Conservation (phyloP, 2,329 filamentous ascomycete species). For the Trichoderma sp. region DNA sequence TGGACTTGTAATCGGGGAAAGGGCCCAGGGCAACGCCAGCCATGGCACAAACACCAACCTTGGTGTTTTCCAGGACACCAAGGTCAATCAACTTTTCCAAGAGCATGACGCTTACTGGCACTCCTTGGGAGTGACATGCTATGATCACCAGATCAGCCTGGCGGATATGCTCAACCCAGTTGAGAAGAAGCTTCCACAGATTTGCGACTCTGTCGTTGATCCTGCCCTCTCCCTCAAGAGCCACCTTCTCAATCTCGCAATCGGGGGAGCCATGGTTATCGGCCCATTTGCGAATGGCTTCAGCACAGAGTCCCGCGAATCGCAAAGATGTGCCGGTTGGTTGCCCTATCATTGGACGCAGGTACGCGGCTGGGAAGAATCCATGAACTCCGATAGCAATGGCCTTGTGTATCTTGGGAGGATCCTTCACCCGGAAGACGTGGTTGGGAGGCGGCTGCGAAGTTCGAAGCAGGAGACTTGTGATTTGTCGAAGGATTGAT, state of each 20-base stretch:
- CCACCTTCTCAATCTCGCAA: constrained; percentile 87
- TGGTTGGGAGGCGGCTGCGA: constrained; percentile 65
- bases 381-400: constrained; percentile 94
- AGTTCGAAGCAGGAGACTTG: constrained; percentile 58
- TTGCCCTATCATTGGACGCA: constrained; percentile 90
- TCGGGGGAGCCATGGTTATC: constrained; percentile 71
- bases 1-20: constrained; percentile 87
- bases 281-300: constrained; percentile 82
- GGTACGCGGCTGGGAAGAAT: constrained; percentile 82
- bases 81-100: constrained; percentile 90
- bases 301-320: constrained; percentile 84
- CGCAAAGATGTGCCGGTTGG: constrained; percentile 93
- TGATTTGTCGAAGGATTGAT: constrained; percentile 69
- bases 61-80: constrained; percentile 74
- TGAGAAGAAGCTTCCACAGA: constrained; percentile 89
- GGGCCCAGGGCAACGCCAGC: constrained; percentile 93
- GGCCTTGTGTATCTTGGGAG: constrained; percentile 77
- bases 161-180: constrained; percentile 90
- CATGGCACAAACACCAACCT: constrained; percentile 84
- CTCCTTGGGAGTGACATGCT: constrained; percentile 94
- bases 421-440: constrained; percentile 69
- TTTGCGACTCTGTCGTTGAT: constrained; percentile 88
- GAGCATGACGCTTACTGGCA: constrained; percentile 90
- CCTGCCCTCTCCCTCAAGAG: constrained; percentile 90
- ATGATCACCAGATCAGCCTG: constrained; percentile 86